Evolutionary conservation across 495 filamentous ascomycete genomes (phyloP), one percentile per base, ranked within the genome.

Genomic region (Penicillium parvum): DNA sequence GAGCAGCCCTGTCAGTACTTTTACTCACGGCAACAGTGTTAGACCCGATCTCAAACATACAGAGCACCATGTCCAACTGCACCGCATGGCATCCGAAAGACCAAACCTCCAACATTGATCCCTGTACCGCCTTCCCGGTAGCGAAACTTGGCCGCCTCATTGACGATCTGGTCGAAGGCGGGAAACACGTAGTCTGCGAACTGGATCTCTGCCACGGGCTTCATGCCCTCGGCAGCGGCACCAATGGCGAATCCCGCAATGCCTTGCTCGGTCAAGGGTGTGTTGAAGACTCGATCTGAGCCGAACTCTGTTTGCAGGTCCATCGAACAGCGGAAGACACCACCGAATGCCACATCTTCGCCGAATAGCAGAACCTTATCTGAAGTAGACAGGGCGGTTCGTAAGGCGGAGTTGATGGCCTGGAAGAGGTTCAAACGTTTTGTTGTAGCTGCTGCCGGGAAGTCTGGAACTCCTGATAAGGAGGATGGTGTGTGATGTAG

Each of bases 111-210:
- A 8, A 69, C 75, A 59, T 83, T 77, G 7, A 77, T 75, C 1
- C 77, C 83, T 8, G 83, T 85, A 2, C 59, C 65, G 0, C 90
- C 91, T 59, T 91, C 86, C 37, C 91, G 75, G 65, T 91, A 98
- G 40, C 92, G 71, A 49, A 87, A 86, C 69, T 97, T 98, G 36
- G 89, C 88, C 3, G 90, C 90, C 65, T 98, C 92, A 58, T 97
- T 97, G 48, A 97, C 90, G 27, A 98, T 74, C 75, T 98, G 92
- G 58, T 98, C 92, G 50, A 97, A 97, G 1, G 92, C 90, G 2
- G 92, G 92, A 64, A 84, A 97, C 29, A 98, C 83, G 63, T 98
- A 98, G 65, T 98, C 92, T 25, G 92, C 94, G 57, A 98, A 98
- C 65, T 98, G 92, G 38, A 98, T 92, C 68, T 98, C 92, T 1